These are phyloP conservation scores for Chlorophyllum brunneum DNA, from an alignment of 768 basidiomycete genomes.

Conservation along the genomic window DNA sequence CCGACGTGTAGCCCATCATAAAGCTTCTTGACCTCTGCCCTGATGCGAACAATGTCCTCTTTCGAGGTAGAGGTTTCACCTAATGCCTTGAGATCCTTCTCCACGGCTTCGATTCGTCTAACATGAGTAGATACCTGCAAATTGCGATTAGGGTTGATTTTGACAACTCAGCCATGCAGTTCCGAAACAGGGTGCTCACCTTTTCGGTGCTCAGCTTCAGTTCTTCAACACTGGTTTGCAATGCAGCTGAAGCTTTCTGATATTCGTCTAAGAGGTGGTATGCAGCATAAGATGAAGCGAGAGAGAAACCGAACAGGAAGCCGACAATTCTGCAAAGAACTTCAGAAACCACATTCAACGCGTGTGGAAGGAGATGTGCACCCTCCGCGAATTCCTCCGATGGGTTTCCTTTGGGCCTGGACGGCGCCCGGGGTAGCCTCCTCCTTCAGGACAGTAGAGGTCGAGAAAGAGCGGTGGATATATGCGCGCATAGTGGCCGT, in stretches of 20 bases:
- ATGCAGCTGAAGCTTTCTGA: slow-evolving; percentile 79
- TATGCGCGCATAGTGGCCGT: neutral
- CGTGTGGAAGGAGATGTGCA: slow-evolving; percentile 22
- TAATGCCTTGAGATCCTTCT: slow-evolving; percentile 83
- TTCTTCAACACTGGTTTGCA: slow-evolving; percentile 86
- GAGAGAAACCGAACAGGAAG: slow-evolving; percentile 85
- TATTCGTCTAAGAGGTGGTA: slow-evolving; percentile 91
- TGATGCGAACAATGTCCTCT: slow-evolving; percentile 72
- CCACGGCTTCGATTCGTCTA: slow-evolving; percentile 78
- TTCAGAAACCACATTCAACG: neutral
- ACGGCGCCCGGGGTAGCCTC: slow-evolving; percentile 50
- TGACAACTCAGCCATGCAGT: neutral
- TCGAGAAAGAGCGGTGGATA: neutral
- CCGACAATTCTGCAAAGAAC: slow-evolving; percentile 60
- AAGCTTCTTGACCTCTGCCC: slow-evolving; percentile 83
- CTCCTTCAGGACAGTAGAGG: slow-evolving; percentile 1
- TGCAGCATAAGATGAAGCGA: slow-evolving; percentile 82
- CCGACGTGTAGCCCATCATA: slow-evolving; percentile 83
- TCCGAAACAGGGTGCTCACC: slow-evolving; percentile 32
- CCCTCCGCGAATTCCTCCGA: slow-evolving; percentile 73
- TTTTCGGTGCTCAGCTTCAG: slow-evolving; percentile 80
- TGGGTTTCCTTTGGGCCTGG: slow-evolving; percentile 63
- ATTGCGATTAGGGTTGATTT: neutral
- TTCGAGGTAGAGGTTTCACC: slow-evolving; percentile 63
- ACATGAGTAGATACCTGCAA: slow-evolving; percentile 78